These are phyloP conservation scores for Berberis thunbergii DNA, from an alignment of 164 flowering plant species.

Conservation along the genomic window DNA sequence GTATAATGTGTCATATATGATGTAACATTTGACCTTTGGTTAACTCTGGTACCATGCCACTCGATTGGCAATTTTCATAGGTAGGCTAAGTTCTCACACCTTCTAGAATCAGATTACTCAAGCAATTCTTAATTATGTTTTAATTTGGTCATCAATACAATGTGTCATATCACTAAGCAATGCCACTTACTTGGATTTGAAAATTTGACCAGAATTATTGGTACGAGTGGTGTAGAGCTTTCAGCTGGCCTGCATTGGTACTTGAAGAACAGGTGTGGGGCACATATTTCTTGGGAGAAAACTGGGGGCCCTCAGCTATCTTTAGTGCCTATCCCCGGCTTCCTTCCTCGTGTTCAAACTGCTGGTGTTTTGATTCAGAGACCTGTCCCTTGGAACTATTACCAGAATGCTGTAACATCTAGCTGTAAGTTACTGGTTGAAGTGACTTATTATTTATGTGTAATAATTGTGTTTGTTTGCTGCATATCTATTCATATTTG, in stretches of 20 bases:
- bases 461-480: no score
- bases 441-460: not conserved
- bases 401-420: conserved; percentile 85
- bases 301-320: conserved; percentile 65
- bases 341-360: conserved; percentile 43
- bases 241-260: conserved; percentile 77
- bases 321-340: conserved; percentile 53
- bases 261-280: conserved; percentile 59
- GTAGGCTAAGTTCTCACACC: no score
- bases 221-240: conserved; percentile 59
- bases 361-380: conserved; percentile 46
- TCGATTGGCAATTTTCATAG: no score
- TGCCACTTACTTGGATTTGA: not conserved
- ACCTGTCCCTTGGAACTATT: conserved; percentile 69
- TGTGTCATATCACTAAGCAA: not conserved
- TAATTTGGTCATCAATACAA: not conserved
- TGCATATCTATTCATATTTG: no score
- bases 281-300: conserved; percentile 76
- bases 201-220: conserved; percentile 34
- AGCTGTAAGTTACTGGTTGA: conserved; percentile 47
- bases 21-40: no score
- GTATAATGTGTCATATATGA: no score
- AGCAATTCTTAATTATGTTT: not conserved
- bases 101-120: no score
- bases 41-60: no score